phyloP scores from a whole-genome alignment of 805 yeast genomes.

The Saccharomycopsis sp. region DNA sequence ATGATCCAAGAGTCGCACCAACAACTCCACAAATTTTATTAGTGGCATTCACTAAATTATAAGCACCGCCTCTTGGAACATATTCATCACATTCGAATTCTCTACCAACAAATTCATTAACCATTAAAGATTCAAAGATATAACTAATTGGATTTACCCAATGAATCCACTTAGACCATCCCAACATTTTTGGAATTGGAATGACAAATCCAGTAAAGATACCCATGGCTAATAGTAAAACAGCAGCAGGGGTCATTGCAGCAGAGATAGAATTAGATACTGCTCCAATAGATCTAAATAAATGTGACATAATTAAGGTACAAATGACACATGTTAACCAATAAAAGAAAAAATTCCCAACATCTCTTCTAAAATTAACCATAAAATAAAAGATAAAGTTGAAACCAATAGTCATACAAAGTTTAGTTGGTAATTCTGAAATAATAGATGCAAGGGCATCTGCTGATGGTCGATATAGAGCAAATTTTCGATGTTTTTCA shows the following conservation, averaged over 20 bases:
- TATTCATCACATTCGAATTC: slow-evolving; percentile 31
- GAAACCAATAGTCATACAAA: slow-evolving; percentile 38
- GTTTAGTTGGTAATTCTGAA: slow-evolving; percentile 50
- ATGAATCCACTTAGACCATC: slow-evolving; percentile 46
- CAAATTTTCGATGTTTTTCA: slow-evolving; percentile 51
- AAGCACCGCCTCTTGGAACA: slow-evolving; percentile 40
- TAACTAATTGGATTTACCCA: slow-evolving; percentile 40
- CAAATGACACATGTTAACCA: slow-evolving; percentile 36
- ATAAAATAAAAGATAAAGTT: slow-evolving; percentile 46
- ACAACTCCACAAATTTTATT: slow-evolving; percentile 42
- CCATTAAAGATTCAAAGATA: slow-evolving; percentile 39
- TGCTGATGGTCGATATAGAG: slow-evolving; percentile 55
- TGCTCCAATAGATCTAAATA: slow-evolving; percentile 38
- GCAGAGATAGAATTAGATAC: slow-evolving; percentile 30
- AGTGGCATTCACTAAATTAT: slow-evolving; percentile 22
- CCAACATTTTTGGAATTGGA: slow-evolving; percentile 38
- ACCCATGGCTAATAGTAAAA: slow-evolving; percentile 33
- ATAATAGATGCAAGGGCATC: slow-evolving; percentile 57
- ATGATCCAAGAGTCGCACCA: slow-evolving; percentile 48
- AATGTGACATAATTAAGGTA: slow-evolving; percentile 50
- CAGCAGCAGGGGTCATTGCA: slow-evolving; percentile 40
- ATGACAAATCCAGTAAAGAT: slow-evolving; percentile 43
- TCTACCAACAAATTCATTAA: slow-evolving; percentile 39
- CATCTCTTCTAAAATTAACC: slow-evolving; percentile 43
- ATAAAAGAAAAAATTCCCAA: slow-evolving; percentile 52